Base-by-base conservation (phyloP, 2,329 filamentous ascomycete species). In the Keithomyces neogunnii region DNA sequence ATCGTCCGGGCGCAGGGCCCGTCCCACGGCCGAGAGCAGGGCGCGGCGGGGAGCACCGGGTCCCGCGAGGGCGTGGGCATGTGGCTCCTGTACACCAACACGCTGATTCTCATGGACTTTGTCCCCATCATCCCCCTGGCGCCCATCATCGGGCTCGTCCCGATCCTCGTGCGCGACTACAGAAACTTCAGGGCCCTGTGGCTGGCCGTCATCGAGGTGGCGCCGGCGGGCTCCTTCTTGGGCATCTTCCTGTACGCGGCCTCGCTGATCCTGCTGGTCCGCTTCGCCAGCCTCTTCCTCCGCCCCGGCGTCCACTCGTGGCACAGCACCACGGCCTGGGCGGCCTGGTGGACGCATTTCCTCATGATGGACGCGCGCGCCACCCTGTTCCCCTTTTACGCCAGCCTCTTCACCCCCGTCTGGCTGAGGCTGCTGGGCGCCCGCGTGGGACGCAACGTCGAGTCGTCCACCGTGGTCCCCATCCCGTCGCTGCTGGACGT, bases 381-480 rank as follows among this genome's bases (percentile, higher is more conserved):
- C 2, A 38, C 10, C 7, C 33, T 56, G 29, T 59, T 59, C 42
- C 56, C 56, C 31, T 28, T 56, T n/a, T 59, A 55, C 26, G 57
- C 57, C n/a, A 59, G 57, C 33, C 30, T 59, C 3, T n/a, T 56
- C 10, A 59, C 57, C 8, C 57, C 57, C 1, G 38, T 45, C 5
- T 59, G 56, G 56, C 42, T 59, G 47, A 47, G 55, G 2, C 6
- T 57, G 11, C 38, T 59, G 1, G 57, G 57, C 1, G 57, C 57
- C 26, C 53, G 51, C 9, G 48, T 59, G 13, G 57, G 56, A 5
- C 44, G 42, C 45, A 44, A 55, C 35, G 57, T 59, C 19, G 57
- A 59, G 48, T 45, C 56, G 5, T 56, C 53, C 7, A 59, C 57
- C 6, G 50, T 59, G 2, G 47, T 59, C 3, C 50, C 55, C 10